phyloP scores from a whole-genome alignment of 768 basidiomycete genomes.

The Pleurotus tuoliensis region DNA sequence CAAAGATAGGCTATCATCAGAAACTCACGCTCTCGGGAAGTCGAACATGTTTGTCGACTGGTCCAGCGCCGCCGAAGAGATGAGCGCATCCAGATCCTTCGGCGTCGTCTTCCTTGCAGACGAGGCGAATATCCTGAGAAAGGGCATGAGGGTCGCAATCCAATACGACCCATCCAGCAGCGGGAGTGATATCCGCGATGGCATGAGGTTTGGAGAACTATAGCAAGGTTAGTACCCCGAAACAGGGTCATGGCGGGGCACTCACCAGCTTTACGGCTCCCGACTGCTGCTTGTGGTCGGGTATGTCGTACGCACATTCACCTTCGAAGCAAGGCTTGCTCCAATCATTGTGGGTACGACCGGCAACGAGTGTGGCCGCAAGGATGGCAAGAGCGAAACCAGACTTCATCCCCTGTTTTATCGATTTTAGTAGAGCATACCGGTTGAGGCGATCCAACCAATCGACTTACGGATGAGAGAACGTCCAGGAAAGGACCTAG shows the following conservation, averaged over 20 bases:
- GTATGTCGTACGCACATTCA: background rate
- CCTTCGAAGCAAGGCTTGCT: constrained; percentile 1
- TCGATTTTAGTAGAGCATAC: too few relatives aligned
- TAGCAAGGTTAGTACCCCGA: background rate
- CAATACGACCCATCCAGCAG: background rate
- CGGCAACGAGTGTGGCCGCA: background rate
- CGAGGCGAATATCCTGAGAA: background rate
- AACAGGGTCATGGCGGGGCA: background rate
- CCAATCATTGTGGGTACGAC: background rate
- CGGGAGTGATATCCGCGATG: background rate
- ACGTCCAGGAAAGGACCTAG: too few relatives aligned
- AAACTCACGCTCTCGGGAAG: background rate
- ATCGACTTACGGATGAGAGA: too few relatives aligned
- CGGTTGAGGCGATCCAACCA: too few relatives aligned
- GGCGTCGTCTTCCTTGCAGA: background rate
- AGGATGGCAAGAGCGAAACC: background rate
- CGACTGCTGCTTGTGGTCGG: background rate
- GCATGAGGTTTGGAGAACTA: background rate
- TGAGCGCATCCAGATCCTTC: background rate
- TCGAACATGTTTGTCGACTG: background rate
- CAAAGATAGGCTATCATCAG: too few relatives aligned
- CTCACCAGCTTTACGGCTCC: background rate
- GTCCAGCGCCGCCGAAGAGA: background rate
- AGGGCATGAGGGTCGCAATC: background rate
- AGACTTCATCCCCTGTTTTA: too few relatives aligned